Conservation (phyloP, 2,329 filamentous ascomycete species). For the Penicillium crustosum region DNA sequence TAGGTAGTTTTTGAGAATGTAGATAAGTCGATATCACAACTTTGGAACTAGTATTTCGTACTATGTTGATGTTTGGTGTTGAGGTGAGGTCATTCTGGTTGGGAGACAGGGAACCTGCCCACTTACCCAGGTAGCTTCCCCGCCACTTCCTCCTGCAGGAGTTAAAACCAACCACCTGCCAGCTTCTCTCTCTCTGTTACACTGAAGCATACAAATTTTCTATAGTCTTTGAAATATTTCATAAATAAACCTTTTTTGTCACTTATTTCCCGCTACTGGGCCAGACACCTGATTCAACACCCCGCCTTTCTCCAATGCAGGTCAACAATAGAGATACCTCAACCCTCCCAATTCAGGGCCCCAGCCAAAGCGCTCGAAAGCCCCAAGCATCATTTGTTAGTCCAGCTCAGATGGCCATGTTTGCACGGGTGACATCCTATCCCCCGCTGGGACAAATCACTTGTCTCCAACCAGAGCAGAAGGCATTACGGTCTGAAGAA, state of each 20-base stretch:
- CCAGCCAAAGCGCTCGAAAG: constrained; percentile 2
- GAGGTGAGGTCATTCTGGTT: not conserved
- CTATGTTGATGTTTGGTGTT: not conserved
- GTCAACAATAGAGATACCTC: constrained; percentile 16
- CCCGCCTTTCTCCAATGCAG: constrained; percentile 16
- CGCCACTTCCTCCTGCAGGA: constrained; percentile 9
- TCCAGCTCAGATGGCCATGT: constrained; percentile 49
- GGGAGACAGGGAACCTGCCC: not conserved
- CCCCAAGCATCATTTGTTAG: constrained; percentile 37
- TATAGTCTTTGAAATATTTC: not conserved
- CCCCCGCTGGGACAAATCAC: constrained; percentile 78
- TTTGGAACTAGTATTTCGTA: not conserved
- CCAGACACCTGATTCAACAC: not conserved
- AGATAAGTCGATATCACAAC: not conserved
- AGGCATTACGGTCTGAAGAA: constrained; percentile 21
- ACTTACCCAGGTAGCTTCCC: constrained; percentile 8
- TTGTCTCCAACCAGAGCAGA: constrained; percentile 48
- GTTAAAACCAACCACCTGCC: constrained; percentile 5
- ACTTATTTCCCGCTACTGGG: not conserved
- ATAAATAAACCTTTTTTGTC: not conserved
- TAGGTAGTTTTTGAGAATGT: too few species aligned
- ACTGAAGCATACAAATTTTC: not conserved
- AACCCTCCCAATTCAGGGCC: constrained; percentile 23
- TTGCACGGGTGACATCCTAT: constrained; percentile 59
- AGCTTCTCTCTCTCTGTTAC: not conserved